Evolutionary conservation across 2,329 filamentous ascomycete species (phyloP).

Genomic region (Alternaria postmessia): DNA sequence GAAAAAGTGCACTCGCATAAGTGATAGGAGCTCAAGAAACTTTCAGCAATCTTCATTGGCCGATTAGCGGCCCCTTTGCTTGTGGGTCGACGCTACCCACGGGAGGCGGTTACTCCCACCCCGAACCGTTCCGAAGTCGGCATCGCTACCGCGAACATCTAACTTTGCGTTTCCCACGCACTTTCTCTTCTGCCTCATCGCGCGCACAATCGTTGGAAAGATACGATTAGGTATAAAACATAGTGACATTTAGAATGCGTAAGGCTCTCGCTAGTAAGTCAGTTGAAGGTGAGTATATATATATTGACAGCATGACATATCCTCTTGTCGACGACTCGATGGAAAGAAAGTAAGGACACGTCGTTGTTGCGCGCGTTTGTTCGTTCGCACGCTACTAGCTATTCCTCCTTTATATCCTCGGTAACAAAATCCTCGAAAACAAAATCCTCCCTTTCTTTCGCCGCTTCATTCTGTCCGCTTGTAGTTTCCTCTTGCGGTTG

Average conservation of each 20-base stretch:
- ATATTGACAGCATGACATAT: not conserved
- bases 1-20: not conserved
- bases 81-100: not conserved
- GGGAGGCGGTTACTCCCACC: not conserved
- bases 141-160: not conserved
- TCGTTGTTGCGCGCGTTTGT: not conserved
- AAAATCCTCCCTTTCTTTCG: not conserved
- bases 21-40: not conserved
- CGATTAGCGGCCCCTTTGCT: not conserved
- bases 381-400: too few species aligned
- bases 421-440: too few species aligned
- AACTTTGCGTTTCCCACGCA: not conserved
- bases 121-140: not conserved
- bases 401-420: too few species aligned
- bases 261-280: not conserved
- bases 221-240: not conserved
- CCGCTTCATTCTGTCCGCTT: not conserved
- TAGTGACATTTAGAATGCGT: not conserved
- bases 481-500: not conserved
- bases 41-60: not conserved
- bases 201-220: not conserved
- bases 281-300: not conserved
- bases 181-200: not conserved
- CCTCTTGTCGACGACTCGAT: not conserved
- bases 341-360: not conserved